Base-by-base conservation (phyloP, 208 protist species). In the Wallacemonas sp. region DNA sequence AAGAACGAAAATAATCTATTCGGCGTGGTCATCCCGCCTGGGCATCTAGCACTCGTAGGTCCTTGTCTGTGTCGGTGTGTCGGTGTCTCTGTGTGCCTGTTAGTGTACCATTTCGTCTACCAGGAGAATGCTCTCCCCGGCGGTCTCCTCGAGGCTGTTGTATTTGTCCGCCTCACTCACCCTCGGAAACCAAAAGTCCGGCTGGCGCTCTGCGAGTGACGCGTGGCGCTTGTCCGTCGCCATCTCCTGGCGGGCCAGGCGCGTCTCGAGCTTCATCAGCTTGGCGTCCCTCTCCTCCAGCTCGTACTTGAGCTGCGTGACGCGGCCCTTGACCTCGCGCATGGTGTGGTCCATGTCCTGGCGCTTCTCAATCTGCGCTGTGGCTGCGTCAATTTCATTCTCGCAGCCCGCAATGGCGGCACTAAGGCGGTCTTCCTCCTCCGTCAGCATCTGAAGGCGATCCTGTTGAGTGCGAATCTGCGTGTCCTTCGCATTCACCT, bases 51-150 rank as follows among this genome's bases (percentile, higher is more conserved):
- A 12, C 44, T 36, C 10, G 7, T 0, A 1, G 18, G 0, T 23
- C 10, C 31, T 57, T 23, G 25, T 57, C 8, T 41, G 36, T 16
- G 36, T 16, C 7, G 36, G 36, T 41, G 36, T 41, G 7, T 0
- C 7, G n/a, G n/a, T n/a, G 10, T 41, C 10, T 0, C 10, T 14
- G 36, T 41, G 36, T 41, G 36, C 36, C 10, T 41, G 36, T 49
- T 69, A 61, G 29, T 69, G 69, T 14, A 55, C 68, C 25, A 82
- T 65, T 28, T 94, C 89, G 49, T 91, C 83, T 62, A 94, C 84
- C 18, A 94, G 72, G 25, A 91, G 72, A 57, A 94, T 77, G 67
- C 89, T 94, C 74, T 94, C 89, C 16, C 86, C 84, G 0, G 81
- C 86, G 3, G 76, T 92, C 3, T 88, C 85, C n/a, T 89, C 85